Conservation (phyloP, 2,329 filamentous ascomycete species). For the Arthrobotrys iridis region DNA sequence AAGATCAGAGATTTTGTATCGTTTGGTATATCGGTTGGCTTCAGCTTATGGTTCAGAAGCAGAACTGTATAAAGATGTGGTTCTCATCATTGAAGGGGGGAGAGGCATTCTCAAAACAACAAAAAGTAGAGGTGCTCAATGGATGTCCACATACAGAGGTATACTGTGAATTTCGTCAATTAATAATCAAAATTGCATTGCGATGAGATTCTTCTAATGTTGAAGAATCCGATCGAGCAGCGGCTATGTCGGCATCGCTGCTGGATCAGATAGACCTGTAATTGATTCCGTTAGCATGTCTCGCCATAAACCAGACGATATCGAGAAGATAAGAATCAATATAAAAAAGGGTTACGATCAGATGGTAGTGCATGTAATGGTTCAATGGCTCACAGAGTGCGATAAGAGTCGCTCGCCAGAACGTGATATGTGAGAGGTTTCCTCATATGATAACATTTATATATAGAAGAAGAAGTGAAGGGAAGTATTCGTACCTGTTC, state of each 20-base stretch:
- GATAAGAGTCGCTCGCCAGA: constrained; percentile 54
- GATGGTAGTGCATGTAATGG: constrained; percentile 55
- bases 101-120: background rate
- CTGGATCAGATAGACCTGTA: constrained; percentile 19
- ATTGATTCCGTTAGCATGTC: constrained; percentile 20
- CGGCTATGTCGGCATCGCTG: constrained; percentile 52
- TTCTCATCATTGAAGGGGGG: constrained; percentile 48
- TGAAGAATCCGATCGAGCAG: constrained; percentile 16
- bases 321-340: constrained; percentile 18
- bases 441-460: constrained; percentile 48
- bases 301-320: background rate
- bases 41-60: constrained; percentile 55
- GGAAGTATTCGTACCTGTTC: constrained; percentile 25
- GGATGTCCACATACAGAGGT: constrained; percentile 1
- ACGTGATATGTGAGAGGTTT: constrained; percentile 53
- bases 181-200: constrained; percentile 5
- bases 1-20: constrained; percentile 54
- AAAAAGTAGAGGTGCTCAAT: background rate
- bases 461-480: background rate
- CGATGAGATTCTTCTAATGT: constrained; percentile 12
- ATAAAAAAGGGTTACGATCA: constrained; percentile 18
- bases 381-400: constrained; percentile 53
- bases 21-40: constrained; percentile 54
- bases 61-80: constrained; percentile 53
- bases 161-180: constrained; percentile 2